These are phyloP conservation scores for Escallonia rubra DNA, from an alignment of 129 eudicot species.

Conservation along the genomic window DNA sequence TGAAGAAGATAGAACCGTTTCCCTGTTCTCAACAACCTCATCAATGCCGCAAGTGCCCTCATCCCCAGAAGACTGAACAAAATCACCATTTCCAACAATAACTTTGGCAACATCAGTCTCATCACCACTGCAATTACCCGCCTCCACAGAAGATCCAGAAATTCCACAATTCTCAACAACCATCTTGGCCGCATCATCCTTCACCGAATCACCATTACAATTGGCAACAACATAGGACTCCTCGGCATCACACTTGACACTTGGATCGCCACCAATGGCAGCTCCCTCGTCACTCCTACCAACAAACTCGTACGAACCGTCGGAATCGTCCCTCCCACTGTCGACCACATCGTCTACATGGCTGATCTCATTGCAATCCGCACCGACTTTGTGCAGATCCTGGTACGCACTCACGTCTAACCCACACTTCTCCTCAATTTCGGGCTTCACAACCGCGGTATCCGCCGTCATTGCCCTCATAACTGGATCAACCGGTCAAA, in stretches of 20 bases:
- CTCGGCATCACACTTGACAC: conserved; percentile 11
- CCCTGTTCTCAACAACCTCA: conserved; percentile 6
- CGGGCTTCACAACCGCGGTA: conserved; percentile 31
- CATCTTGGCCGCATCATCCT: conserved; percentile 15
- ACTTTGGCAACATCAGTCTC: conserved; percentile 13
- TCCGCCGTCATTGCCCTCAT: conserved; percentile 39
- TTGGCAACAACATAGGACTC: too few species aligned
- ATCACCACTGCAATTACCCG: not conserved
- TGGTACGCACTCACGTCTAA: conserved; percentile 21
- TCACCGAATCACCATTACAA: too few species aligned
- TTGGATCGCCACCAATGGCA: conserved; percentile 18
- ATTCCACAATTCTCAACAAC: conserved; percentile 26
- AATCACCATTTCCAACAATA: conserved; percentile 18
- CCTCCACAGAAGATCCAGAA: too few species aligned
- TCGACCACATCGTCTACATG: not conserved
- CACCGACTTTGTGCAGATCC: conserved; percentile 33
- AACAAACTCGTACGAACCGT: conserved; percentile 41
- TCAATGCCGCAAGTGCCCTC: conserved; percentile 6
- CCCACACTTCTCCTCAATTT: conserved; percentile 32
- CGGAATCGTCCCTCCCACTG: conserved; percentile 34
- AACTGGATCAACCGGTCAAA: not conserved
- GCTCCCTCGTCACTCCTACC: conserved; percentile 22
- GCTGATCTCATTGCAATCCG: conserved; percentile 26
- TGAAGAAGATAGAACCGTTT: not conserved
- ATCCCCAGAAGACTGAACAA: conserved; percentile 7